Conservation (phyloP, 2,329 filamentous ascomycete genomes). For the Monosporascus sp. region DNA sequence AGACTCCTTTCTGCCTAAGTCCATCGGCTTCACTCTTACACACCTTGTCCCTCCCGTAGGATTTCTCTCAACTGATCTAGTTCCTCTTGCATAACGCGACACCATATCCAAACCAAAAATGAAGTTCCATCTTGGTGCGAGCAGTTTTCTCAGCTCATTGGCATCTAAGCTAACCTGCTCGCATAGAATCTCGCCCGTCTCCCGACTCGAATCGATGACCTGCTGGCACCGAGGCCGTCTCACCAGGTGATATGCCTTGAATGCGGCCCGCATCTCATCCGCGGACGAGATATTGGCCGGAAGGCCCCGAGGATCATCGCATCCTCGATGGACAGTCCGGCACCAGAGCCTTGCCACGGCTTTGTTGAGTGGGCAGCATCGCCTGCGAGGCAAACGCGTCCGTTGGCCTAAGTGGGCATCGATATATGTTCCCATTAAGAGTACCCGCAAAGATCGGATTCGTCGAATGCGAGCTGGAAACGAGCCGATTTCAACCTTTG, state of each 20-base stretch:
- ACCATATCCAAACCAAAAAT: too few relatives aligned
- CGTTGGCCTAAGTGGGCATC: neutral
- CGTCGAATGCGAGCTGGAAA: too few relatives aligned
- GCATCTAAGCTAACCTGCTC: neutral
- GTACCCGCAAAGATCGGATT: neutral
- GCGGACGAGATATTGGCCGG: neutral
- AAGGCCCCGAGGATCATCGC: neutral
- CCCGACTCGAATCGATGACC: neutral
- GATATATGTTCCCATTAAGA: neutral
- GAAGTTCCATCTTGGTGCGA: too few relatives aligned
- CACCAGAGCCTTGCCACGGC: neutral
- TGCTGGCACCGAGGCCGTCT: neutral
- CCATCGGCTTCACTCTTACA: too few relatives aligned
- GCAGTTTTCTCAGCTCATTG: too few relatives aligned
- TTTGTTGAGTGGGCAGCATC: neutral
- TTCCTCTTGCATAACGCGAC: too few relatives aligned
- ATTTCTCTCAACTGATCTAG: too few relatives aligned
- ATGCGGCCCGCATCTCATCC: neutral
- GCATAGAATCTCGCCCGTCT: neutral
- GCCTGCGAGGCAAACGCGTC: neutral
- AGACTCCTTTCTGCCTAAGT: too few relatives aligned
- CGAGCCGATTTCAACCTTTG: too few relatives aligned
- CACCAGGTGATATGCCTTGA: neutral
- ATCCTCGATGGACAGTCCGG: neutral
- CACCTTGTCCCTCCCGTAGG: too few relatives aligned